Base-by-base conservation (phyloP, 2,329 filamentous ascomycete species). In the Metarhizium brunneum region DNA sequence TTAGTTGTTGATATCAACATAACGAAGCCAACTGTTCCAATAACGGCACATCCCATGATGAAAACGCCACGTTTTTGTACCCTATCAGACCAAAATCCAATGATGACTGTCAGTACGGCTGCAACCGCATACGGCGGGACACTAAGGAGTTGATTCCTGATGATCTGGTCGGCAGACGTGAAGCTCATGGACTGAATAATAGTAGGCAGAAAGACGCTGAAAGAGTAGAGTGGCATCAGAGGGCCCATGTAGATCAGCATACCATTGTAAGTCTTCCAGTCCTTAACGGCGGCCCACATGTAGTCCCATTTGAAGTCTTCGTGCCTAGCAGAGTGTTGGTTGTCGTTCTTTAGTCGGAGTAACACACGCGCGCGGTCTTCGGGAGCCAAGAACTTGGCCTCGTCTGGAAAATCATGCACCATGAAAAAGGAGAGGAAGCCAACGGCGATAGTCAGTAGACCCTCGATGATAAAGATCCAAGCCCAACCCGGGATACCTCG, bases 221-320 rank as follows among this genome's bases (percentile, higher is more conserved):
- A 90, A 3, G 84, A 84, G 66, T 91, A 92, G 4, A 92, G 74
- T 0, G 87, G 79, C 65, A 85, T 86, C 60, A 88, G 81, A 43
- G 77, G 79, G 1, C 88, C 89, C 84, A 90, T 90, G 68, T 91
- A 94, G 57, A 92, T 85, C 48, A 88, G 69, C 68, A 88, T 87
- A 13, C 82, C 86, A 1, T 80, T 74, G 71, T 84, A 94, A 20
- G 87, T 95, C 75, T 95, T 95, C 86, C 88, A 95, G 66, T 95
- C 90, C 56, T 80, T 85, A 18, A 92, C 62, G 6, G 84, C 84
- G 13, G 82, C 79, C 80, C 83, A 89, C 57, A 94, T 78, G 66
- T 90, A 91, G 3, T 74, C 72, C 74, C 83, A 83, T 61, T 85
- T 83, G 72, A 92, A 94, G 11, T 84, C 76, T 66, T 95, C 90